Evolutionary conservation across 768 basidiomycete species (phyloP).

Genomic region (Leccinum rimulosum): DNA sequence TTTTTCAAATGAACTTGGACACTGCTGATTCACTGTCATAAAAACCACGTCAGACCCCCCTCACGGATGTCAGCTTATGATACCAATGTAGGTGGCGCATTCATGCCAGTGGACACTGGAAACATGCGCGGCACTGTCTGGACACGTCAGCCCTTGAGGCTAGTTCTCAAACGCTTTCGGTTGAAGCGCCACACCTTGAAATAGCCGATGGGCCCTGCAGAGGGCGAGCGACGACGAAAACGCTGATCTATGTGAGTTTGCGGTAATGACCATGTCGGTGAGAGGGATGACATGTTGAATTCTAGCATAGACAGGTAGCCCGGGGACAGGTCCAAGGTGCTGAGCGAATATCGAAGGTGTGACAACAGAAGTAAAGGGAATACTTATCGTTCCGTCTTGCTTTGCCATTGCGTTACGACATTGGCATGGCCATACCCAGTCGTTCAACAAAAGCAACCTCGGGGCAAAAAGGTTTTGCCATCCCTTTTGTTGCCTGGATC

Average conservation of each 20-base stretch:
- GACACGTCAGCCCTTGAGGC: background rate
- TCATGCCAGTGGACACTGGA: background rate
- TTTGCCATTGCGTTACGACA: background rate
- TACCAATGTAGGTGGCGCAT: background rate
- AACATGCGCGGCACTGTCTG: too few species aligned
- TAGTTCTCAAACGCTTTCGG: background rate
- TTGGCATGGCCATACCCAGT: background rate
- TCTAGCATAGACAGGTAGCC: background rate
- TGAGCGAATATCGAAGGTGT: background rate
- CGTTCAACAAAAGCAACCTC: background rate
- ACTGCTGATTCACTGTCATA: background rate
- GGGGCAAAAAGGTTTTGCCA: background rate
- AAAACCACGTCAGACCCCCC: background rate
- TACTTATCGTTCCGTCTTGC: background rate
- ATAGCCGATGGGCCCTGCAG: background rate
- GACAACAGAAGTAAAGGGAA: background rate
- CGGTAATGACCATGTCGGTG: background rate
- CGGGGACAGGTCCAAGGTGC: background rate
- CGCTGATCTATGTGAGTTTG: background rate
- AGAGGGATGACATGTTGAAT: background rate
- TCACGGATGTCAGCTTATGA: background rate
- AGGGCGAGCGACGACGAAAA: background rate
- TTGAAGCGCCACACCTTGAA: background rate
- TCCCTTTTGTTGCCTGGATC: background rate
- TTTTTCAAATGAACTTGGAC: background rate